Evolutionary conservation across 352 stramenopile genomes (phyloP).

Genomic region (Peronospora destructor): DNA sequence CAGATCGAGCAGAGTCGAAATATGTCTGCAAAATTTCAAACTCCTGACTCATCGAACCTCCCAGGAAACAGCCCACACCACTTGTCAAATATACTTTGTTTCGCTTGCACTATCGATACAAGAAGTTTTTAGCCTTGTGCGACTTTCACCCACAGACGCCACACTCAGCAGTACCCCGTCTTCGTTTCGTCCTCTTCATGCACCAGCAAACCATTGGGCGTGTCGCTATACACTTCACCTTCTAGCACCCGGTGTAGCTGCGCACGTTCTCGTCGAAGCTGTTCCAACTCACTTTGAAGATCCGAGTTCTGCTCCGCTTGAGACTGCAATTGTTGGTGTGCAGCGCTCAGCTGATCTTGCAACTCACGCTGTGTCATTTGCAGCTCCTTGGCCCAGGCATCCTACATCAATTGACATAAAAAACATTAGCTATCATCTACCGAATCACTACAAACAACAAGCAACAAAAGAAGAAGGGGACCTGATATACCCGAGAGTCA

Average conservation of each 20-base stretch:
- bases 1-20: conserved; percentile 40
- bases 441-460: neutral
- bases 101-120: conserved; percentile 4
- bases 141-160: conserved; percentile 30
- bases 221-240: conserved; percentile 71
- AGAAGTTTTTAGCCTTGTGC: conserved; percentile 12
- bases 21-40: conserved; percentile 79
- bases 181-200: conserved; percentile 74
- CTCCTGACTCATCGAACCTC: conserved; percentile 51
- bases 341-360: conserved; percentile 54
- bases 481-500: conserved; percentile 68
- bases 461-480: conserved; percentile 27
- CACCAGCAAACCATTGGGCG: conserved; percentile 50
- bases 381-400: conserved; percentile 78
- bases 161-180: conserved; percentile 72
- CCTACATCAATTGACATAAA: conserved; percentile 26
- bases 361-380: conserved; percentile 74
- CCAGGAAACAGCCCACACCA: conserved; percentile 37
- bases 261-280: conserved; percentile 56
- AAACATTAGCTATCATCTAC: neutral
- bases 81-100: conserved; percentile 29
- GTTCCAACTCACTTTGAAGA: conserved; percentile 58
- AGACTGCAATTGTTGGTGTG: conserved; percentile 58
- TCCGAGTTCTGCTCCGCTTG: conserved; percentile 72
- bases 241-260: conserved; percentile 51